Conservation (phyloP, 2,329 filamentous ascomycete species). For the Aspergillus pseudonomiae region DNA sequence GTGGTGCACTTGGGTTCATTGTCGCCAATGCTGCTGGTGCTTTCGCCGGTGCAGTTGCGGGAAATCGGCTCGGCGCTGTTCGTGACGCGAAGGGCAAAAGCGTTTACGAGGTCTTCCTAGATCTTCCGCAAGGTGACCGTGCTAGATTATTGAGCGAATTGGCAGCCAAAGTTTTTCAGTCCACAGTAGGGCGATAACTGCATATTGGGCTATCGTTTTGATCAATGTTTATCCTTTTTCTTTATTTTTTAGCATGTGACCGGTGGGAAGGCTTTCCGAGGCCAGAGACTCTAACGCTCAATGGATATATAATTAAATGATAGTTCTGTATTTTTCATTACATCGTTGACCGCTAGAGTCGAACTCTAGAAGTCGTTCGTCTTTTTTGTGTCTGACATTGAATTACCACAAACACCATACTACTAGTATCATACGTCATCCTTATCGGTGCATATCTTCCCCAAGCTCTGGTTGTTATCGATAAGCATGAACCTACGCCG, state of each 20-base stretch:
- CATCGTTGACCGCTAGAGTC: too few species aligned
- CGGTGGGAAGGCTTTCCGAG: too few species aligned
- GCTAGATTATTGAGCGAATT: constrained; percentile 80
- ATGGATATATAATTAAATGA: too few species aligned
- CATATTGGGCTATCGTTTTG: not conserved
- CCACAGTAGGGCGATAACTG: constrained; percentile 36
- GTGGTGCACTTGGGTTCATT: constrained; percentile 91
- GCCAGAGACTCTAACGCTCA: too few species aligned
- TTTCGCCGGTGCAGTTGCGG: constrained; percentile 86
- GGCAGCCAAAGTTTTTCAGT: constrained; percentile 76
- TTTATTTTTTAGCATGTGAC: too few species aligned
- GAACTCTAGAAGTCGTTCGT: too few species aligned
- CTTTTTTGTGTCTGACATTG: too few species aligned
- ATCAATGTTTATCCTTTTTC: not conserved
- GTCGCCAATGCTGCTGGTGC: constrained; percentile 88
- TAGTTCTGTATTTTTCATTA: too few species aligned
- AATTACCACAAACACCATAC: too few species aligned
- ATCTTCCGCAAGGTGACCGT: constrained; percentile 81
- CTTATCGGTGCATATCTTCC: too few species aligned
- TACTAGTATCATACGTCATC: too few species aligned
- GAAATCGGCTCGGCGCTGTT: constrained; percentile 87
- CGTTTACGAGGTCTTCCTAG: constrained; percentile 87
- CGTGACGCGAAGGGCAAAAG: constrained; percentile 91
- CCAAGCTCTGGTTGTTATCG: constrained; percentile 26
- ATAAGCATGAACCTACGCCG: constrained; percentile 21